A percentile compares a stretch with the other conserved stretches of the same genome.
Conservation (phyloP, 23 red algal genomes). For the Gracilaria caudata region DNA sequence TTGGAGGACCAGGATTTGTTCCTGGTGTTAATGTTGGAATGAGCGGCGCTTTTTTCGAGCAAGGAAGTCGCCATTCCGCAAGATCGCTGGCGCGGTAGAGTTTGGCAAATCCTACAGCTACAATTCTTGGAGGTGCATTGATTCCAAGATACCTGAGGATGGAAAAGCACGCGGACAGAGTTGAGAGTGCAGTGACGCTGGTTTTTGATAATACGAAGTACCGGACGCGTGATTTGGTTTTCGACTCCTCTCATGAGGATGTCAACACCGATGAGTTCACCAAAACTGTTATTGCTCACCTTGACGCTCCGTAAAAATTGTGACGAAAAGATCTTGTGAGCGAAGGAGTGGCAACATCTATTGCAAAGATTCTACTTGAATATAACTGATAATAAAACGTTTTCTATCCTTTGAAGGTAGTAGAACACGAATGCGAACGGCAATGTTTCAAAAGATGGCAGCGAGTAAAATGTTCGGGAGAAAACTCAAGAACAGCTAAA, state of each 20-base stretch:
- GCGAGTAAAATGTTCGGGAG: not conserved
- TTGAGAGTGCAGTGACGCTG: conserved; percentile 81
- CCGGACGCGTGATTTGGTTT: conserved; percentile 77
- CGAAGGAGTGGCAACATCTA: too few relatives aligned
- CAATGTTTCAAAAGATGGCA: too few relatives aligned
- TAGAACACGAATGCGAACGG: too few relatives aligned
- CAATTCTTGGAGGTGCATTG: conserved; percentile 85
- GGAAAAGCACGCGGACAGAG: conserved; percentile 72
- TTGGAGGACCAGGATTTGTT: conserved; percentile 90
- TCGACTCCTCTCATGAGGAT: conserved; percentile 29
- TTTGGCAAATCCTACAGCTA: conserved; percentile 92
- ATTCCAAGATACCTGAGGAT: conserved; percentile 89
- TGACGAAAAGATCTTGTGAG: not conserved
- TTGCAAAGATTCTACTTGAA: too few relatives aligned
- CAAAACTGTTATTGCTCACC: conserved; percentile 67
- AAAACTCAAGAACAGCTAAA: conserved; percentile 40
- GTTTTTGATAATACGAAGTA: conserved; percentile 52
- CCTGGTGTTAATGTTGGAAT: conserved; percentile 90
- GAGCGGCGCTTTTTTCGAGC: conserved; percentile 89
- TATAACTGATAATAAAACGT: too few relatives aligned
- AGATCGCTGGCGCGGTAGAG: conserved; percentile 77
- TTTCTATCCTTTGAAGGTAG: too few relatives aligned
- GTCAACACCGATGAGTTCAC: conserved; percentile 82
- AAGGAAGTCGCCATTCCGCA: conserved; percentile 87
- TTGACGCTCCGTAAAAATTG: conserved; percentile 25